These are phyloP conservation scores for Phallus indusiatus DNA, from an alignment of 768 basidiomycete species.

Conservation along the genomic window DNA sequence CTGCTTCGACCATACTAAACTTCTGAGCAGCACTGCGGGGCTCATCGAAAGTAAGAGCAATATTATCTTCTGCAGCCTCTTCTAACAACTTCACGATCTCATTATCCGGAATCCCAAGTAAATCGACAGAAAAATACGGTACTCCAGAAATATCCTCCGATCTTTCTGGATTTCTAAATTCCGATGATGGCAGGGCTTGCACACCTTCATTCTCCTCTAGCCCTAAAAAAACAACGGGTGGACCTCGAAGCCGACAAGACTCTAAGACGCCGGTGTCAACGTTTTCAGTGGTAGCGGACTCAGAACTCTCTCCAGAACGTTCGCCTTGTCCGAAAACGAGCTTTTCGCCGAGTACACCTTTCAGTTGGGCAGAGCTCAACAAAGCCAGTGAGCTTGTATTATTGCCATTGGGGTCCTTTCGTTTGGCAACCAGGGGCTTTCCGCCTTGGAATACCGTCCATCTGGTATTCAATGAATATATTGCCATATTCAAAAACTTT, in stretches of 20 bases:
- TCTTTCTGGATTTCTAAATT: conserved; percentile 43
- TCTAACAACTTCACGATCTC: conserved; percentile 23
- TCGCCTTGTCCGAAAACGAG: conserved; percentile 69
- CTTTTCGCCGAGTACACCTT: conserved; percentile 51
- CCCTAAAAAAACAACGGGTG: conserved; percentile 71
- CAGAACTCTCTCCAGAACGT: conserved; percentile 25
- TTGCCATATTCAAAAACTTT: conserved; percentile 65
- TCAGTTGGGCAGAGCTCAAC: conserved; percentile 53
- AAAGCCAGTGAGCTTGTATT: conserved; percentile 36
- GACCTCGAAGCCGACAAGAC: conserved; percentile 48
- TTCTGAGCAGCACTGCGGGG: conserved; percentile 46
- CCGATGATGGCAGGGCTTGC: conserved; percentile 53
- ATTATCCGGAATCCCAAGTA: conserved; percentile 34
- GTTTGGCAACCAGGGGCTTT: conserved; percentile 47
- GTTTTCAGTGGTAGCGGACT: conserved; percentile 8
- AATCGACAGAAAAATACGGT: conserved; percentile 79
- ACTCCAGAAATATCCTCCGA: conserved; percentile 63
- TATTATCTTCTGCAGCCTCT: conserved; percentile 33
- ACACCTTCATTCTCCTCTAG: conserved; percentile 49
- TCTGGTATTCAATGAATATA: conserved; percentile 45
- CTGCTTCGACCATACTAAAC: conserved; percentile 54
- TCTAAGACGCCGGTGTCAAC: conserved; percentile 29
- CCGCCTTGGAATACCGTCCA: conserved; percentile 77
- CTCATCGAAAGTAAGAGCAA: conserved; percentile 50
- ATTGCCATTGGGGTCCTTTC: conserved; percentile 13